These are phyloP conservation scores for Pichia sp. DNA, from an alignment of 1,139 yeast species.

Conservation along the genomic window DNA sequence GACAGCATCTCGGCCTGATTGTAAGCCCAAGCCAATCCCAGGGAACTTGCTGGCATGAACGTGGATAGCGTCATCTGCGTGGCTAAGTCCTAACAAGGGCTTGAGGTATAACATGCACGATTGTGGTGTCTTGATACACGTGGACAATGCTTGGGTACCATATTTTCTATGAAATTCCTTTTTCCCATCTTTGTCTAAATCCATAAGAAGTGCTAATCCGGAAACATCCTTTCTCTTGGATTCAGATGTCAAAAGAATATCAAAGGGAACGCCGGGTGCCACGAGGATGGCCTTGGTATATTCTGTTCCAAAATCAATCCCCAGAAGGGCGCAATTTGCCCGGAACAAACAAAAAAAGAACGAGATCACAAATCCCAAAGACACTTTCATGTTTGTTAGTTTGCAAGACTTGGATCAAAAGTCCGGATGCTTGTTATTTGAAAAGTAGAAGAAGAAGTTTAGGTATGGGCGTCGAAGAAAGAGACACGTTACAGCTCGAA, in stretches of 20 bases:
- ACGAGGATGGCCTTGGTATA: conserved; percentile 82
- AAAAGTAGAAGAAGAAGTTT: neutral
- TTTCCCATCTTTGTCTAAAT: conserved; percentile 35
- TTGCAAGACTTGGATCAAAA: neutral
- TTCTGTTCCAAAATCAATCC: conserved; percentile 88
- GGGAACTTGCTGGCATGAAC: conserved; percentile 53
- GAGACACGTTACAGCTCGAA: neutral
- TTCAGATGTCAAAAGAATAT: conserved; percentile 81
- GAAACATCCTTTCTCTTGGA: conserved; percentile 86
- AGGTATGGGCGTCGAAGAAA: neutral
- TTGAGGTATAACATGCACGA: conserved; percentile 66
- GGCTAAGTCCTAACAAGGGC: conserved; percentile 61
- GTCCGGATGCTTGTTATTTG: neutral
- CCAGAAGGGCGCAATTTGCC: conserved; percentile 57
- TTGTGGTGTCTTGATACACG: conserved; percentile 71
- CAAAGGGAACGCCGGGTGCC: conserved; percentile 88
- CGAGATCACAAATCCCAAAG: conserved; percentile 1
- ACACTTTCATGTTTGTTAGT: conserved; percentile 1
- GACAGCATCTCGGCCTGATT: conserved; percentile 49
- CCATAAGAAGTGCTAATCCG: conserved; percentile 62
- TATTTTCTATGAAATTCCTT: conserved; percentile 45
- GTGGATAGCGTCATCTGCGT: conserved; percentile 44
- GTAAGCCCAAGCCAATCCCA: conserved; percentile 51
- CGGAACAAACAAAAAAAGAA: neutral
- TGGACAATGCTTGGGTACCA: conserved; percentile 71